Evolutionary conservation across 768 basidiomycete genomes (phyloP).

Genomic region (Russula ochroleuca): DNA sequence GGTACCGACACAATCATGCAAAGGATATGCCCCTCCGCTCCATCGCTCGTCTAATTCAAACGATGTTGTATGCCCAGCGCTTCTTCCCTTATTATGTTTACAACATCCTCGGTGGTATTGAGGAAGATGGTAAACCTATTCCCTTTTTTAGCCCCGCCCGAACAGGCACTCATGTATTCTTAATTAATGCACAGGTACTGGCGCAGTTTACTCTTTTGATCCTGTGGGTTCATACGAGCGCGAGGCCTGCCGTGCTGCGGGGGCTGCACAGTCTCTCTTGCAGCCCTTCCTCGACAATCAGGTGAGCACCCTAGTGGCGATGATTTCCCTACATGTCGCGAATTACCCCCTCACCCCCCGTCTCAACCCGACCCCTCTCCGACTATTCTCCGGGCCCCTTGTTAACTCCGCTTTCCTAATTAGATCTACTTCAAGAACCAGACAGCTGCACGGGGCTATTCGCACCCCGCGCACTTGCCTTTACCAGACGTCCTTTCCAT

Average conservation of each 20-base stretch:
- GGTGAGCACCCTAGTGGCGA: slow-evolving; percentile 46
- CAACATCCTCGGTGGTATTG: slow-evolving; percentile 93
- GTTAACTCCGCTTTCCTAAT: slow-evolving; percentile 29
- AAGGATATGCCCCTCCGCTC: slow-evolving; percentile 97
- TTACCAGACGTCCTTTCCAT: slow-evolving; percentile 74
- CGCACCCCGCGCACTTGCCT: slow-evolving; percentile 78
- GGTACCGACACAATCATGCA: slow-evolving; percentile 95
- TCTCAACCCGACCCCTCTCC: slow-evolving; percentile 28
- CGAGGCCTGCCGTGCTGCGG: slow-evolving; percentile 93
- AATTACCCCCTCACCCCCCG: neutral
- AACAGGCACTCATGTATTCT: slow-evolving; percentile 16
- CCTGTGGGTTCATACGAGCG: slow-evolving; percentile 98
- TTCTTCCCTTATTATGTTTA: slow-evolving; percentile 99
- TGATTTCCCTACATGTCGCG: neutral
- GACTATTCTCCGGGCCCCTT: slow-evolving; percentile 41
- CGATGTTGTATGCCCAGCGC: slow-evolving; percentile 92
- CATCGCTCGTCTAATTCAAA: slow-evolving; percentile 97
- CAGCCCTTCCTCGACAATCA: slow-evolving; percentile 99
- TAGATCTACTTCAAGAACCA: slow-evolving; percentile 99
- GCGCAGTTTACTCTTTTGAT: slow-evolving; percentile 99
- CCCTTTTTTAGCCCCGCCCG: slow-evolving; percentile 15
- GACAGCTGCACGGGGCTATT: slow-evolving; percentile 60
- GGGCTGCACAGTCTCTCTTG: slow-evolving; percentile 88
- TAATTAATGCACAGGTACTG: slow-evolving; percentile 56
- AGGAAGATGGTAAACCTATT: slow-evolving; percentile 77